Evolutionary conservation across 2,329 filamentous ascomycete species (phyloP), one percentile per base, ranked within the genome.

Genomic region (Curvularia sp.): DNA sequence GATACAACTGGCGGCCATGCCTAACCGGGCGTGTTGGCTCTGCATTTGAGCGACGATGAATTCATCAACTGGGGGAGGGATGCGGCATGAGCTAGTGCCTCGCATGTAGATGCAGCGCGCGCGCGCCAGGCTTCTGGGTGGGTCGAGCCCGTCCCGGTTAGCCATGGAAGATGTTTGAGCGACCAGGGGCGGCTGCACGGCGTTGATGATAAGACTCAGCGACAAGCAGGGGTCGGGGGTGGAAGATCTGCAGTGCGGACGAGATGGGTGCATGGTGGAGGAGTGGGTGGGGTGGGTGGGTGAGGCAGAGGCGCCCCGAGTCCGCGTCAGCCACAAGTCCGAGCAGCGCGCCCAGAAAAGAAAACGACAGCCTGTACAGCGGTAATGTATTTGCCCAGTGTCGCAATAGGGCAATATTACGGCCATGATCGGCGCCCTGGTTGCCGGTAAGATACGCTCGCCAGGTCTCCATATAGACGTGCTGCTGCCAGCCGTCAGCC

Each of bases 31-130:
- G 53, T 43, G 55, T 67, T 63, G 68, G 68, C 70, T 73, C 71
- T 72, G 70, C 72, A 70, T 67, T 62, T 68, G 68, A 67, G 65
- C 66, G 68, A 69, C 70, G 63, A 73, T 70, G 70, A 72, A 73
- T 69, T 70, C 72, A 71, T 74, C 70, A 69, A 72, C 64, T 67
- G 67, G 68, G 41, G 61, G 64, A 63, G 61, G 55, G 65, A 64
- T 64, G 58, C 68, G 67, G 70, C 53, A 69, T 69, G 67, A 61
- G 63, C 71, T 72, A 74, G 69, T 69, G 69, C 69, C 61, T 70
- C 69, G 66, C 67, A 69, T 69, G 71, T 69, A 68, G 70, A 70
- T 73, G 72, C 67, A 68, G 72, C 69, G 34, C 34, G 60, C 69
- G 72, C 69, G 34, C 34, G 60, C 69, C 72, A 74, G 70, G 70